Percentiles rank a stretch among this genome's conserved stretches.
Conservation (phyloP, 2,329 filamentous ascomycete genomes). For the Diaporthe sp. region DNA sequence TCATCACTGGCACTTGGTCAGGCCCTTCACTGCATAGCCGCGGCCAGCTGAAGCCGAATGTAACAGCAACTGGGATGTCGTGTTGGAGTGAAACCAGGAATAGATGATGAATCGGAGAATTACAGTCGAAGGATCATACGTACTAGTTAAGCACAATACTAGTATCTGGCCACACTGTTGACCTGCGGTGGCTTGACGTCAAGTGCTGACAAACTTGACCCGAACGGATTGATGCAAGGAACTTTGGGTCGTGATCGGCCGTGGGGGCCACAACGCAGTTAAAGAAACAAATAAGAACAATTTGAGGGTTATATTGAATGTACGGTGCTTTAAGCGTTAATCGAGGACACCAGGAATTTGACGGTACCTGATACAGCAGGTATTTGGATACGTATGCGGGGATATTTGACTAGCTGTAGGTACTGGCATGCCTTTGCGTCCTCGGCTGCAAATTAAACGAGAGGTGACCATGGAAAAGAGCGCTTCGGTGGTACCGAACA, state of each 20-base stretch:
- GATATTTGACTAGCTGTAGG: too few relatives aligned
- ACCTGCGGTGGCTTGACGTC: background rate
- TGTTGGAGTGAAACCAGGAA: background rate
- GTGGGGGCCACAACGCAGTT: too few relatives aligned
- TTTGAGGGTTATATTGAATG: too few relatives aligned
- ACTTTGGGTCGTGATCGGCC: too few relatives aligned
- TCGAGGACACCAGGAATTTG: too few relatives aligned
- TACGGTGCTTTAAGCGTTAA: too few relatives aligned
- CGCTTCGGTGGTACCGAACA: background rate
- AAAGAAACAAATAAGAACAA: too few relatives aligned
- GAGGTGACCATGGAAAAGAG: background rate
- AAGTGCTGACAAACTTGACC: too few relatives aligned
- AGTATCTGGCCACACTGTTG: background rate
- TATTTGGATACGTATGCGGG: too few relatives aligned
- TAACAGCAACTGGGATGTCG: background rate
- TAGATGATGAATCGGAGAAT: background rate
- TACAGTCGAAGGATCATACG: background rate
- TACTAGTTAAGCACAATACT: background rate
- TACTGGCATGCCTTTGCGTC: background rate
- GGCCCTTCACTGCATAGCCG: background rate
- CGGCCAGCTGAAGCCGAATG: background rate
- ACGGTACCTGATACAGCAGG: too few relatives aligned
- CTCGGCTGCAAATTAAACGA: background rate
- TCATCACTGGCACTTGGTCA: background rate
- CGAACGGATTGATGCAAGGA: too few relatives aligned